These are phyloP conservation scores for Mycena latifolia DNA, from an alignment of 768 basidiomycete genomes.

Conservation along the genomic window DNA sequence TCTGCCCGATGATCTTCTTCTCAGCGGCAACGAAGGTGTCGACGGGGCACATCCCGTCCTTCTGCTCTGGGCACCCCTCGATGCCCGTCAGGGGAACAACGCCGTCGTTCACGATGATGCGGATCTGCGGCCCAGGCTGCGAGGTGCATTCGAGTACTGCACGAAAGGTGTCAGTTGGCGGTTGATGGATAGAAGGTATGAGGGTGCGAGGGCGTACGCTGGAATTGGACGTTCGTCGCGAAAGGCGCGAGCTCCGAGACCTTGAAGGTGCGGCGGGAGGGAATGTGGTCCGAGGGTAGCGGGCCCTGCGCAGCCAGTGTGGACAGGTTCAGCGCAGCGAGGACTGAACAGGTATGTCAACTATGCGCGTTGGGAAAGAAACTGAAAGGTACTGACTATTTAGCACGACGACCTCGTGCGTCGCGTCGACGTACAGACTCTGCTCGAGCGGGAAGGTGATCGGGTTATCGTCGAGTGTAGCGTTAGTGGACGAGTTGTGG, in stretches of 20 bases:
- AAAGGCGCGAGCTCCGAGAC: constrained; percentile 87
- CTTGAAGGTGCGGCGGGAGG: constrained; percentile 73
- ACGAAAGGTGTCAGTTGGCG: constrained; percentile 36
- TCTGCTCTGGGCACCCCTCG: constrained; percentile 76
- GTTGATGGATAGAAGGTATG: neutral
- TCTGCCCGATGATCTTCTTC: constrained; percentile 70
- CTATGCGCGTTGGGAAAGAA: neutral
- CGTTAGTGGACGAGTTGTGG: constrained; percentile 88
- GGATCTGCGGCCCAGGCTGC: constrained; percentile 70
- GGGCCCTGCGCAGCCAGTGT: constrained; percentile 81
- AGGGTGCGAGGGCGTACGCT: constrained; percentile 63
- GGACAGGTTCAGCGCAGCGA: constrained; percentile 89
- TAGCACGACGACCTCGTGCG: constrained; percentile 93
- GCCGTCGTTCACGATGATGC: constrained; percentile 91
- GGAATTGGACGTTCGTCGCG: constrained; percentile 90
- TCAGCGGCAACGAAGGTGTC: constrained; percentile 78
- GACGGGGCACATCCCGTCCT: constrained; percentile 84
- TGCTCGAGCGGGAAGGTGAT: constrained; percentile 80
- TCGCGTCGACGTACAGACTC: constrained; percentile 87
- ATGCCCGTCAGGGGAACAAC: constrained; percentile 85
- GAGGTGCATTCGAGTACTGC: constrained; percentile 74
- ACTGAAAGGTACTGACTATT: constrained; percentile 64
- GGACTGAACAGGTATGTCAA: constrained; percentile 56
- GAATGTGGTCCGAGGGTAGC: constrained; percentile 80
- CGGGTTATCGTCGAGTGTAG: constrained; percentile 78